Conservation (phyloP, 179 eudicot species). For the Nepenthes alata region DNA sequence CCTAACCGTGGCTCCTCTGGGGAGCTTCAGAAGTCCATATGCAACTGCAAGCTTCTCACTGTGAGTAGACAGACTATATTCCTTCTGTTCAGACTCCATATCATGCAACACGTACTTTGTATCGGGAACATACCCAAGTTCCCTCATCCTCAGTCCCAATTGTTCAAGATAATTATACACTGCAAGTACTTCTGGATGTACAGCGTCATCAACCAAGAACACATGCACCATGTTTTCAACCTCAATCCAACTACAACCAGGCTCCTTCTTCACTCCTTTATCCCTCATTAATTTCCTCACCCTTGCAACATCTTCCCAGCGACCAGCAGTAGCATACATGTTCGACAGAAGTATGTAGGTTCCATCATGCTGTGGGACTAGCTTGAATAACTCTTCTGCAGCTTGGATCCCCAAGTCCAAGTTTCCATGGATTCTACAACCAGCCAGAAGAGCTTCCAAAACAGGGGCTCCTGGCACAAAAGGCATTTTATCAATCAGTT, state of each 20-base stretch:
- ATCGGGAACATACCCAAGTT: conserved; percentile 56
- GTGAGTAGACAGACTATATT: conserved; percentile 44
- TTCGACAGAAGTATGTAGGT: conserved; percentile 56
- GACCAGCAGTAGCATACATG: conserved; percentile 47
- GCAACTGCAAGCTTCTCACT: conserved; percentile 73
- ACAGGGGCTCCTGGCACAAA: conserved; percentile 45
- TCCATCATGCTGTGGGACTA: conserved; percentile 50
- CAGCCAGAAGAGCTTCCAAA: conserved; percentile 61
- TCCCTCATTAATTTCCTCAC: conserved; percentile 58
- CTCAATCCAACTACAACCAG: conserved; percentile 75
- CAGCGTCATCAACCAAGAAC: conserved; percentile 50
- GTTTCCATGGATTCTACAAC: conserved; percentile 49
- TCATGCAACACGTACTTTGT: conserved; percentile 50
- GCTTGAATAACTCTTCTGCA: conserved; percentile 40
- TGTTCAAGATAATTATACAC: conserved; percentile 48
- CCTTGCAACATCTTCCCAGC: conserved; percentile 48
- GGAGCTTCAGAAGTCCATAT: conserved; percentile 56
- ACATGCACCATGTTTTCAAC: conserved; percentile 52
- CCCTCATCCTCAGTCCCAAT: conserved; percentile 37
- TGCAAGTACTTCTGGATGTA: conserved; percentile 50
- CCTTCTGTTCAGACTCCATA: conserved; percentile 54
- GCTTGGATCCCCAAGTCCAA: conserved; percentile 51
- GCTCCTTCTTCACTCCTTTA: conserved; percentile 68
- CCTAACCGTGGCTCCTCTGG: conserved; percentile 50
- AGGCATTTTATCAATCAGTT: conserved; percentile 37